phyloP scores from a whole-genome alignment of 1,139 yeast species.

The Debaryomycetaceae sp. region DNA sequence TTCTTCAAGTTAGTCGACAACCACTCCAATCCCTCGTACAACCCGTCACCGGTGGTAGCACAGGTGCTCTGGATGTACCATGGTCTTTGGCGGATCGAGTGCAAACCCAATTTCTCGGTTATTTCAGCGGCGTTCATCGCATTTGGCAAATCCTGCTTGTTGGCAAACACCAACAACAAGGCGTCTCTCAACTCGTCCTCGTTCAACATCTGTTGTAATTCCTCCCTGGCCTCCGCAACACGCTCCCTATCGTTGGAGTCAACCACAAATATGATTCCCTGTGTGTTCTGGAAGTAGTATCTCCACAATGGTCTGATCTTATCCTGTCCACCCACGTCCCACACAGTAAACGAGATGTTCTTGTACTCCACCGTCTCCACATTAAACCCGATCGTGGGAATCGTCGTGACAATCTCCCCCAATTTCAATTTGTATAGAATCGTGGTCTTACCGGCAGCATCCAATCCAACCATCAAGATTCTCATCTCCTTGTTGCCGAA shows the following conservation, averaged over 20 bases:
- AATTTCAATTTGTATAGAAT: slow-evolving; percentile 40
- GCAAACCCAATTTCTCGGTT: slow-evolving; percentile 42
- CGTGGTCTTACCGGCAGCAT: slow-evolving; percentile 45
- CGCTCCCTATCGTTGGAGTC: slow-evolving; percentile 45
- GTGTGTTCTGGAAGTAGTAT: slow-evolving; percentile 43
- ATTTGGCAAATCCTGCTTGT: slow-evolving; percentile 43
- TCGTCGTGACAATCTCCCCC: slow-evolving; percentile 41
- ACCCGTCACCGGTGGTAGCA: slow-evolving; percentile 43
- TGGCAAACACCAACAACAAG: slow-evolving; percentile 39
- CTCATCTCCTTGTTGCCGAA: slow-evolving; percentile 44
- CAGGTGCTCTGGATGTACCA: slow-evolving; percentile 44
- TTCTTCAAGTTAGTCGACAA: slow-evolving; percentile 36
- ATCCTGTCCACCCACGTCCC: slow-evolving; percentile 47
- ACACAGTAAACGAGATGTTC: slow-evolving; percentile 39
- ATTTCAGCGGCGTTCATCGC: slow-evolving; percentile 45
- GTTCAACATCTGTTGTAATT: slow-evolving; percentile 42
- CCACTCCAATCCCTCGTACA: slow-evolving; percentile 45
- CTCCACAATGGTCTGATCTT: slow-evolving; percentile 44
- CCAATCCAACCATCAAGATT: slow-evolving; percentile 43
- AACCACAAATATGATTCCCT: slow-evolving; percentile 40
- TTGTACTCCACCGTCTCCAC: slow-evolving; percentile 43
- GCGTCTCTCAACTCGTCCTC: slow-evolving; percentile 44
- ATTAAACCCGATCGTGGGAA: slow-evolving; percentile 41
- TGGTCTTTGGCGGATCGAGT: slow-evolving; percentile 41
- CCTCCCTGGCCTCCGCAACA: slow-evolving; percentile 43